Evolutionary conservation across 768 basidiomycete genomes (phyloP).

Genomic region (Pleurotus citrinopileatus): DNA sequence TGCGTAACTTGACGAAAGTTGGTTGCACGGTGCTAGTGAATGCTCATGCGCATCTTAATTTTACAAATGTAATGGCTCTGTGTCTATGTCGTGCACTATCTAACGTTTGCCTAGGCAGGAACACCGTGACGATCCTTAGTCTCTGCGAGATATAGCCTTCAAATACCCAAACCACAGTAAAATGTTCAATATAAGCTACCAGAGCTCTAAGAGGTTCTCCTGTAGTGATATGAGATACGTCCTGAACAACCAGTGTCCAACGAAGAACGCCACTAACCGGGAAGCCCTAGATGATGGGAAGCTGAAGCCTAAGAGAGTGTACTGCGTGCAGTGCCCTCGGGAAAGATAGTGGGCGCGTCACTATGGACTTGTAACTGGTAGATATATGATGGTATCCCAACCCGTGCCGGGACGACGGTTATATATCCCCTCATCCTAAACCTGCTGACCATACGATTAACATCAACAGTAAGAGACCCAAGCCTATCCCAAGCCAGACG

Average conservation of each 20-base stretch:
- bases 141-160: conserved; percentile 3
- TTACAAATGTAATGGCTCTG: too few species aligned
- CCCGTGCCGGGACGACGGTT: neutral
- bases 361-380: neutral
- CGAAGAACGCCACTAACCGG: neutral
- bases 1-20: neutral
- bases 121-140: conserved; percentile 7
- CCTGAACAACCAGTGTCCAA: neutral
- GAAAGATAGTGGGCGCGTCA: neutral
- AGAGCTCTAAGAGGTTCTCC: too few species aligned
- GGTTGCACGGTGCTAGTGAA: too few species aligned
- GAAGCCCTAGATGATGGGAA: neutral
- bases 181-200: neutral
- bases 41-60: too few species aligned
- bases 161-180: too few species aligned
- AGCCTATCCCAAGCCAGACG: neutral
- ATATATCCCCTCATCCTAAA: neutral
- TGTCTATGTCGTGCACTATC: too few species aligned
- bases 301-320: neutral
- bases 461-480: neutral
- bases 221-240: too few species aligned
- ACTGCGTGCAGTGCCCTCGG: neutral
- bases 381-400: neutral
- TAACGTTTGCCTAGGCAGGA: too few species aligned
- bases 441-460: neutral